Evolutionary conservation across 2,329 filamentous ascomycete genomes (phyloP), one percentile per base, ranked within the genome.

Genomic region (Thielaviopsis euricoi): DNA sequence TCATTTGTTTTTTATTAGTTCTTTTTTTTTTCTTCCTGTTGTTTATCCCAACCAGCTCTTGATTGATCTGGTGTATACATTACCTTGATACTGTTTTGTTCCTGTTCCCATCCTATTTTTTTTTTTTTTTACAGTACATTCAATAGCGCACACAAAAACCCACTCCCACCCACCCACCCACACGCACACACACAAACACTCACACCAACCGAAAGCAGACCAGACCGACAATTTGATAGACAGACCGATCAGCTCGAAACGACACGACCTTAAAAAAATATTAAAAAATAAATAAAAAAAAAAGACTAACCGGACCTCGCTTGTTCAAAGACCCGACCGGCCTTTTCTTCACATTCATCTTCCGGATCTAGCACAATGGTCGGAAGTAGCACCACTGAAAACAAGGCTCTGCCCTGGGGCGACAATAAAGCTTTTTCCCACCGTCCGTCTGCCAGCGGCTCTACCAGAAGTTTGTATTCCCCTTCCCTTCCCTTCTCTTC

Each of bases 291-390:
- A 4, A 43, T 12, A 43, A 15, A 43, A 17, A 17, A 17, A 43
- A 29, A n/a, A 52, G 51, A 52, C 51, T 52, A 52, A 29, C 51
- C 22, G 25, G 29, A 12, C 21, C 25, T 51, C 49, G 21, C 29
- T 43, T 43, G 13, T n/a, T 15, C 37, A 43, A n/a, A 43, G 37
- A 43, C 37, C 37, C 37, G 37, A n/a, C 37, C 37, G 3, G 17
- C 6, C 10, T 19, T 52, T 29, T n/a, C 51, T 29, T 25, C 51
- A 22, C 51, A 52, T 12, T 29, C 51, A 10, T 29, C 51, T 29
- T 52, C 51, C n/a, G 51, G 23, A 25, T 52, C 51, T 17, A 29
- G 51, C 21, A 52, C 51, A 52, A 52, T 52, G 51, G 51, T 52
- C 10, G 51, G 51, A 25, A 52, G 29, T 19, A n/a, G 19, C 17